Base-by-base conservation (phyloP, 2,329 filamentous ascomycete species). In the Scytalidium sp. region DNA sequence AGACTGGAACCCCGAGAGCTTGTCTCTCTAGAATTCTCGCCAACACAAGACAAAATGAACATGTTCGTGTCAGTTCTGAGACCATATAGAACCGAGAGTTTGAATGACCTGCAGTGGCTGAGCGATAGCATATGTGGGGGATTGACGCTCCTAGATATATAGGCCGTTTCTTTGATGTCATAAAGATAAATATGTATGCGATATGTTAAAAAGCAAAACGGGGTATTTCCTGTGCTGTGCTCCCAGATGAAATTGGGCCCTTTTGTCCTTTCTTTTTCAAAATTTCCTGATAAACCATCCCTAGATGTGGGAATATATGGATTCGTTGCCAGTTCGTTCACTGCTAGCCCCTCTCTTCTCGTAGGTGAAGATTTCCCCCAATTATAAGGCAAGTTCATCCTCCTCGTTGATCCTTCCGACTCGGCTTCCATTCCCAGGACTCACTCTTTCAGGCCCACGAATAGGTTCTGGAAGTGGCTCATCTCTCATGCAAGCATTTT, bases 401-500 rank as follows among this genome's bases (percentile, higher is more conserved):
- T 64, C 62, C 51, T 65, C 62, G 41, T 50, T 63, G 41, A 64
- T 65, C 41, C 58, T 58, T 8, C 55, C 46, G 15, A 63, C 59
- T 49, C 61, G 5, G 13, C 32, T 53, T n/a, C 43, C 46, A 15
- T 51, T 51, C 13, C 55, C 58, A 36, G 59, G 58, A 41, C 55
- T 60, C 6, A 63, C 50, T 19, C 61, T 57, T 41, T 63, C 62
- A 8, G 60, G 59, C 3, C 56, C 59, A 11, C 62, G 54, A 15
- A 64, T 62, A 11, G 63, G 62, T 43, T 66, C 64, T 44, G 76
- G 78, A 23, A 82, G 77, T 47, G 83, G 81, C 62, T 96, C 91
- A 48, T 87, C 92, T 68, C 92, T 84, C 90, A 97, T 96, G 72
- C 94, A 99, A 4, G 92, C 90, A 65, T 90, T 95, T 67, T 99